Base-by-base conservation (phyloP, 75 land plant genomes). In the Selaginella tamariscina region DNA sequence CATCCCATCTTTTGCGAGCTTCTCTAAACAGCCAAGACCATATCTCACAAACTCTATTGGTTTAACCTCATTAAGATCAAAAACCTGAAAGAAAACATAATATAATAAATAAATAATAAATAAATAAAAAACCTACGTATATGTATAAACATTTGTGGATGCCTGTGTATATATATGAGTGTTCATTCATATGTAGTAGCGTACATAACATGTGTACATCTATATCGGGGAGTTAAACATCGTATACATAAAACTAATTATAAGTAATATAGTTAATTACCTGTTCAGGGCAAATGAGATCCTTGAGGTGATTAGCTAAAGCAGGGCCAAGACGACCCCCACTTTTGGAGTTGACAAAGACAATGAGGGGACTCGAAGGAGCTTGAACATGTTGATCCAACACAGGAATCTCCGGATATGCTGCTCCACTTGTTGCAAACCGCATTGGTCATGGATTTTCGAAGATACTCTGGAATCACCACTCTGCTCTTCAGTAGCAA, bases 1-100 rank as follows among this genome's bases (percentile, higher is more conserved):
- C 33, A 55, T 95, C 99, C 98, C 98, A 63, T 22, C 55, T 60
- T 22, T 56, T 27, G 89, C 97, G 74, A 88, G 55, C 54, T 66
- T 75, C 71, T 95, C 99, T 44, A 95, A 60, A 73, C 87, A 95
- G 55, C 77, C 80, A 68, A 95, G 72, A 39, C 97, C 99, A 82
- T 87, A 79, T n/a, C 69, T 71, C 39, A 91, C 73, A 72, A 95
- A 86, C 32, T 86, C 93, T 33, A 81, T 64, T 57, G 99, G 99
- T 70, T 81, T 81, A 68, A 81, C 84, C 30, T 54, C 70, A 54
- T 71, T 68, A 2, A 91, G 78, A 54, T 95, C 97, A 80, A 85
- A 91, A 20, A 95, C 99, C 99, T 95, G 83, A 57, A 68, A 29
- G 27, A 33, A 22, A 28, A 0, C 49, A 30, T 24, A 18, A 30